A percentile compares a stretch with the other conserved stretches of the same genome.
Conservation (phyloP, 1,139 yeast genomes). For the Insectozyma bohioensis region DNA sequence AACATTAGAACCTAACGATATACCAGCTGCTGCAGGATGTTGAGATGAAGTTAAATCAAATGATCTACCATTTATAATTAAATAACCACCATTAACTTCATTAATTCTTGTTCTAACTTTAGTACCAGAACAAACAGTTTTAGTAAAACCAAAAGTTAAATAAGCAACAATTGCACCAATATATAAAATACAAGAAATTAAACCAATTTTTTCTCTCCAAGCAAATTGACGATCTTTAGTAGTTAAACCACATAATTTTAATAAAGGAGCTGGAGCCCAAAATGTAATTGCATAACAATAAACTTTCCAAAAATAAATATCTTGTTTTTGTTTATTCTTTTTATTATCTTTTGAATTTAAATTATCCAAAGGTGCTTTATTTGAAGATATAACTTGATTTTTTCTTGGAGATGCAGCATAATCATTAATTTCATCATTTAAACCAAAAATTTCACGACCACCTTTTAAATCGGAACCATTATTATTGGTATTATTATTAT, state of each 20-base stretch:
- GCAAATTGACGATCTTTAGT: slow-evolving; percentile 86
- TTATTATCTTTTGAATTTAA: slow-evolving; percentile 11
- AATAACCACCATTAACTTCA: slow-evolving; percentile 56
- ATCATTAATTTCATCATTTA: slow-evolving; percentile 54
- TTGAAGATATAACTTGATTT: slow-evolving; percentile 27
- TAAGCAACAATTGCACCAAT: slow-evolving; percentile 81
- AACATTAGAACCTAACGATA: slow-evolving; percentile 63
- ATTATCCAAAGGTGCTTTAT: slow-evolving; percentile 1
- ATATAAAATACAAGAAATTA: slow-evolving; percentile 70
- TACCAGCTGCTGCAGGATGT: slow-evolving; percentile 83
- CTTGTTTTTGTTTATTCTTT: slow-evolving; percentile 19
- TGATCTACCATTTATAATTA: slow-evolving; percentile 80
- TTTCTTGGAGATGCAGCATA: slow-evolving; percentile 24
- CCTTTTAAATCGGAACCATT: slow-evolving; percentile 19
- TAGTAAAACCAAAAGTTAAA: slow-evolving; percentile 89
- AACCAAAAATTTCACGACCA: slow-evolving; percentile 57
- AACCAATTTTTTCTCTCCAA: slow-evolving; percentile 94
- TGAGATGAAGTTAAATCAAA: slow-evolving; percentile 67
- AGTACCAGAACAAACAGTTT: slow-evolving; percentile 69
- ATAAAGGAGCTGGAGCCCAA: slow-evolving; percentile 85
- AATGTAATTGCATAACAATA: slow-evolving; percentile 81
- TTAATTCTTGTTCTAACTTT: slow-evolving; percentile 54
- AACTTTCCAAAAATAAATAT: slow-evolving; percentile 70
- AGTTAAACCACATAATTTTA: slow-evolving; percentile 73
- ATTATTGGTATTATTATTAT: slow-evolving; percentile 1